Percentiles rank a stretch among this genome's conserved stretches.
phyloP scores from a whole-genome alignment of 1,284 basidiomycete species.

The Boletus albobrunnescens region DNA sequence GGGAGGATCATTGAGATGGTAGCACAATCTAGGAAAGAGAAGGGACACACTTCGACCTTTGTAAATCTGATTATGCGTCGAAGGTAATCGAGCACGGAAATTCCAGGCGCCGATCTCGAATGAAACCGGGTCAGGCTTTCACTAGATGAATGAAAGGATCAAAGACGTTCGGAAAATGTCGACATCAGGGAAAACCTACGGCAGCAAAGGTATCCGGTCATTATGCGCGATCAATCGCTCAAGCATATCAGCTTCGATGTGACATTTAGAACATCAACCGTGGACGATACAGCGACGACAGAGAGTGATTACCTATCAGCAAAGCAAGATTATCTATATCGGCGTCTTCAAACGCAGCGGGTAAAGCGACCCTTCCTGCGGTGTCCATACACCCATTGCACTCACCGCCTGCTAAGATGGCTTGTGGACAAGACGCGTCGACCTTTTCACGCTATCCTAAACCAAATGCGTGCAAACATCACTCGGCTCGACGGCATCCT shows the following conservation, averaged over 20 bases:
- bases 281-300: conserved; percentile 8
- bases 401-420: conserved; percentile 30
- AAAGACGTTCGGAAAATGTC: conserved; percentile 16
- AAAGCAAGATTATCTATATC: conserved; percentile 77
- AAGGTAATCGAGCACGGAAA: conserved; percentile 85
- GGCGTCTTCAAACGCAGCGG: conserved; percentile 71
- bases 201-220: conserved; percentile 82
- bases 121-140: conserved; percentile 90
- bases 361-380: conserved; percentile 68
- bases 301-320: conserved; percentile 66
- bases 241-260: conserved; percentile 80
- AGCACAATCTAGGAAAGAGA: neutral
- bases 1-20: conserved; percentile 5
- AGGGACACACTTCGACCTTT: conserved; percentile 75
- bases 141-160: conserved; percentile 38
- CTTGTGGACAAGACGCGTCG: conserved; percentile 12
- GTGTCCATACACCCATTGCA: conserved; percentile 76
- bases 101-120: conserved; percentile 81
- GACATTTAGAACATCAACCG: conserved; percentile 19
- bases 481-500: conserved; percentile 19
- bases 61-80: conserved; percentile 88
- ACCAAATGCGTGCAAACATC: conserved; percentile 25
- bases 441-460: neutral
- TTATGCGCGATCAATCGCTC: conserved; percentile 89
- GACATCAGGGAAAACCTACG: conserved; percentile 47